Evolutionary conservation across 2,329 filamentous ascomycete genomes (phyloP).

Genomic region (Ambrosiella xylebori): DNA sequence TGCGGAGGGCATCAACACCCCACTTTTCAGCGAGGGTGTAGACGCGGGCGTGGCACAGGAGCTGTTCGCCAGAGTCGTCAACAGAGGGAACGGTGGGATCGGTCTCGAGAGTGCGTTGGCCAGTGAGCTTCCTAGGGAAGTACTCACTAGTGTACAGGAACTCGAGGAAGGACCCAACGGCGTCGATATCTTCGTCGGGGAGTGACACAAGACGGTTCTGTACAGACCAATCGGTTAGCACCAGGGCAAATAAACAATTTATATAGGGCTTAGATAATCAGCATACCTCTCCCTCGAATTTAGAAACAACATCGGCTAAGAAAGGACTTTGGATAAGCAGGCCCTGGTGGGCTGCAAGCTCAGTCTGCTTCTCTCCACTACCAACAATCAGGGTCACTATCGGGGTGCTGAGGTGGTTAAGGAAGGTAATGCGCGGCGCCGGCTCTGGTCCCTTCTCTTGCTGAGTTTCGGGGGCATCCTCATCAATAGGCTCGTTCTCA

Average conservation of each 20-base stretch:
- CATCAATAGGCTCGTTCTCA: background rate
- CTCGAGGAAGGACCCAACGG: conserved; percentile 25
- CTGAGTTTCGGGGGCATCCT: background rate
- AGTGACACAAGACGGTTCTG: conserved; percentile 47
- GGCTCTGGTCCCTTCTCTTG: background rate
- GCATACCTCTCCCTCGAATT: conserved; percentile 42
- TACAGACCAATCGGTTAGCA: too few relatives aligned
- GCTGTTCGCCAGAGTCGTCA: conserved; percentile 64
- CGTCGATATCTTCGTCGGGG: conserved; percentile 20
- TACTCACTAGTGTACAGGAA: conserved; percentile 32
- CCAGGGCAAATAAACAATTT: background rate
- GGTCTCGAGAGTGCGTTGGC: conserved; percentile 49
- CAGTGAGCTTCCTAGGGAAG: conserved; percentile 52
- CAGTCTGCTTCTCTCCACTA: conserved; percentile 37
- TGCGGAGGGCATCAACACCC: conserved; percentile 48
- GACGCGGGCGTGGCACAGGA: conserved; percentile 75
- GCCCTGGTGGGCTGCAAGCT: conserved; percentile 63
- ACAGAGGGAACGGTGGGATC: conserved; percentile 47
- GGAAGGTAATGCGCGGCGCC: conserved; percentile 27
- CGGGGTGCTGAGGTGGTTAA: conserved; percentile 49
- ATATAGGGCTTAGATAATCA: conserved; percentile 26
- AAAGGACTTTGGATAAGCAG: conserved; percentile 59
- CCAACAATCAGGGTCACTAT: conserved; percentile 53
- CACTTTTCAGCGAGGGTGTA: conserved; percentile 80
- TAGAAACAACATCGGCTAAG: conserved; percentile 45